Evolutionary conservation across 805 yeast genomes (phyloP), one percentile per base, ranked within the genome.

Genomic region (Candida railenensis): DNA sequence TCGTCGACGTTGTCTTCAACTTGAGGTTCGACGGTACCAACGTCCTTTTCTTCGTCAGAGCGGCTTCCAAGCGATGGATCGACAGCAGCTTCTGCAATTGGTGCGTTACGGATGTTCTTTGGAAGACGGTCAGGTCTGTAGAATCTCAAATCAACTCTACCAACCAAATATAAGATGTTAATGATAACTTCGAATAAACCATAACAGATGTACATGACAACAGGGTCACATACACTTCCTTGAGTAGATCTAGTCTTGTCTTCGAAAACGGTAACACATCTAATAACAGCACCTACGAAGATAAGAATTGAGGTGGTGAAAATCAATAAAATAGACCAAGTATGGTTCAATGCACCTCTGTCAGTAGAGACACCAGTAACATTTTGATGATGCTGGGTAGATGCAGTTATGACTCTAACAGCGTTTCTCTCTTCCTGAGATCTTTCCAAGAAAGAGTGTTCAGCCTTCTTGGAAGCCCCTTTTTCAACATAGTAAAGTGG

Each of bases 211-310:
- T 40, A 40, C 43, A 40, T 40, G 14, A 42, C 49, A 2, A 53
- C 44, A 3, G 50, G 48, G 11, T 36, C 14, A 8, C 48, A 32
- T 33, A 54, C 14, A 1, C 20, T 18, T 16, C 57, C 58, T 20
- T 52, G 48, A 16, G 51, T 51, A 48, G 45, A 33, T 9, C 49
- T 42, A 46, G 44, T 44, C 19, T 33, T 30, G 5, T 54, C 53
- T 54, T 55, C 66, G 51, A 81, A 78, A 20, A 73, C 58, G 14
- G 76, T 73, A 33, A 81, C 72, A 49, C 76, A 63, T 65, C 88
- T 70, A 46, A 74, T 67, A 20, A 78, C 48, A 11, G 85, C 71
- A 14, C 82, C 79, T 22, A 78, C 55, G 36, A 82, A 71, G 21
- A 82, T 70, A 45, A 76, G 65, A 0, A 76, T 5, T 2, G 85